These are phyloP conservation scores for Karstenula rhodostoma DNA, from an alignment of 2,329 filamentous ascomycete species.

Conservation along the genomic window DNA sequence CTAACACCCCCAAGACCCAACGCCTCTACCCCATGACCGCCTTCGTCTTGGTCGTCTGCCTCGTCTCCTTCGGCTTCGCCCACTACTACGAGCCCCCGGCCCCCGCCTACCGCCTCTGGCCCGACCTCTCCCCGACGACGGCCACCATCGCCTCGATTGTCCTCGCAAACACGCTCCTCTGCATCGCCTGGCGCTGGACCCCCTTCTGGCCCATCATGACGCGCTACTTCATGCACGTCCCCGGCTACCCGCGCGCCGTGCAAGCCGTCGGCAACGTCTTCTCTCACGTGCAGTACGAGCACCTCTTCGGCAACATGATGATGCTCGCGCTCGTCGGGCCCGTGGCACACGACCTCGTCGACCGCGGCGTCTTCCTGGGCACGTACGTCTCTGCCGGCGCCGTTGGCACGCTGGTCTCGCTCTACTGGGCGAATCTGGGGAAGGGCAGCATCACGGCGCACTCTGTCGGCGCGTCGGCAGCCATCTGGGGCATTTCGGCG, in stretches of 20 bases:
- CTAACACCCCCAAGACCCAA: slow-evolving; percentile 32
- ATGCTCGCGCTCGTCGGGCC: slow-evolving; percentile 72
- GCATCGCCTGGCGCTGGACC: slow-evolving; percentile 68
- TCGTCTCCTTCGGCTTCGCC: slow-evolving; percentile 38
- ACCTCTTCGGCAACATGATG: slow-evolving; percentile 69
- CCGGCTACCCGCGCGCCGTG: slow-evolving; percentile 67
- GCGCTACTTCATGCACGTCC: slow-evolving; percentile 59
- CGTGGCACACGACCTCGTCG: slow-evolving; percentile 45
- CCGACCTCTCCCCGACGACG: slow-evolving; percentile 42
- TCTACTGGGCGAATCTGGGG: slow-evolving; percentile 47
- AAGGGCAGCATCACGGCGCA: slow-evolving; percentile 37
- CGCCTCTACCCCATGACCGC: slow-evolving; percentile 48
- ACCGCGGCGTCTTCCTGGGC: slow-evolving; percentile 44
- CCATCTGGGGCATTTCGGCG: slow-evolving; percentile 43
- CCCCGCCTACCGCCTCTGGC: slow-evolving; percentile 41
- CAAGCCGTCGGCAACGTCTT: slow-evolving; percentile 71
- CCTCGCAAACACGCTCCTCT: slow-evolving; percentile 65
- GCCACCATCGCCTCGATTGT: slow-evolving; percentile 67
- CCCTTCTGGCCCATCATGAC: slow-evolving; percentile 73
- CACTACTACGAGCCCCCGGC: slow-evolving; percentile 45
- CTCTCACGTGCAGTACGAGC: slow-evolving; percentile 70
- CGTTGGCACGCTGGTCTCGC: slow-evolving; percentile 36
- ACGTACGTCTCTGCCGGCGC: slow-evolving; percentile 47
- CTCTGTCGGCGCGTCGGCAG: slow-evolving; percentile 44
- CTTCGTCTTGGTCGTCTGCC: slow-evolving; percentile 39